Conservation (phyloP, 23 red algal genomes). For the Gracilaria gracilis region DNA sequence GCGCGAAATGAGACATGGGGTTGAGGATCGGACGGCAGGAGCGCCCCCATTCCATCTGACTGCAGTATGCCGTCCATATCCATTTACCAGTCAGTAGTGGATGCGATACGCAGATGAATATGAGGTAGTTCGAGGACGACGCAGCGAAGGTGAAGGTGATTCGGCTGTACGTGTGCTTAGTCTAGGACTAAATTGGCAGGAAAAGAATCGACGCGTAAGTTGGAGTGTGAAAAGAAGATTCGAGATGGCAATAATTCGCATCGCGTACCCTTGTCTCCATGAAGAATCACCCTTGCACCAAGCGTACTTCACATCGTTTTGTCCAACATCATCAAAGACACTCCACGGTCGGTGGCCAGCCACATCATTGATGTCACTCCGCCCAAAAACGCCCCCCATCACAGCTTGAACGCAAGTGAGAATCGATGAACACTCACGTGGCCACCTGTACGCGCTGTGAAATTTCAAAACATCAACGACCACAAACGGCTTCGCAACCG, state of each 20-base stretch:
- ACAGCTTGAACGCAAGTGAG: background rate
- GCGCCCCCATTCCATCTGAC: constrained; percentile 27
- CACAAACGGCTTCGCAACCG: no score
- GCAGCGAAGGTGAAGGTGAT: background rate
- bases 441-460: background rate
- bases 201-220: no score
- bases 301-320: no score
- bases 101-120: background rate
- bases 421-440: background rate
- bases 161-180: no score
- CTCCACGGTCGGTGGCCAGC: no score
- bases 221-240: no score
- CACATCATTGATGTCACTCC: no score
- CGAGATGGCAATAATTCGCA: no score
- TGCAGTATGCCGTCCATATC: constrained; percentile 23
- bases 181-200: no score
- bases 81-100: background rate
- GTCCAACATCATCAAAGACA: no score
- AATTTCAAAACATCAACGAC: constrained; percentile 3
- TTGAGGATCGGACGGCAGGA: constrained; percentile 47
- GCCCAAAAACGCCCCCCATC: background rate
- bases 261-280: no score
- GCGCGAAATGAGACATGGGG: constrained; percentile 63
- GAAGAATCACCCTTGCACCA: no score
- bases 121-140: background rate